Evolutionary conservation across 2,329 filamentous ascomycete species (phyloP), one percentile per base, ranked within the genome.

Genomic region (Teratosphaeria viscida): DNA sequence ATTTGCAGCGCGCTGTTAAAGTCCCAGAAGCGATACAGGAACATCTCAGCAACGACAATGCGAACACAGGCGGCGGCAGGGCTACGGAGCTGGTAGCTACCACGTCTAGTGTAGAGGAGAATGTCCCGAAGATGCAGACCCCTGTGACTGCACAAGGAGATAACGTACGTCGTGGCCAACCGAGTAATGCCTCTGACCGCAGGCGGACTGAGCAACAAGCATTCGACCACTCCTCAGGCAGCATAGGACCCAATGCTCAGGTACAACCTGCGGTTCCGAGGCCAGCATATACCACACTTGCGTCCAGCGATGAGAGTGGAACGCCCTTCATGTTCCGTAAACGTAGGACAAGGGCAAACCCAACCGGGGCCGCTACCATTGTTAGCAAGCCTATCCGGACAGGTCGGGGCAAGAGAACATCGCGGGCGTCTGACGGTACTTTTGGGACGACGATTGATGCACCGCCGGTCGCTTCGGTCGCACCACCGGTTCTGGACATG

Each of bases 301-400:
- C 43, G n/a, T 49, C 43, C 10, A 49, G 43, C 43, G 19, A 54
- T 19, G 34, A 54, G 10, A 37, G 27, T 54, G 53, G 34, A 3
- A 68, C 68, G 34, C 69, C 69, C 5, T 69, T 70, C 43, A 52
- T 67, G 56, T 70, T 66, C 56, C 65, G 67, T 37, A 70, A 68
- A 58, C 63, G 65, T 14, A 52, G 57, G 3, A 52, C 29, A 32
- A 35, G 35, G 47, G 26, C 35, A 7, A 55, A 60, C 34, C 26
- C 29, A 5, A 12, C 54, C 27, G 54, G 27, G 3, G n/a, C 47
- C 55, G n/a, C 12, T 34, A 2, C n/a, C 7, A 10, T 52, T 55
- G 14, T n/a, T 43, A 37, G 27, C 32, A n/a, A 34, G 23, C 19
- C 54, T 37, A 12, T n/a, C 5, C 12, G 11, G 19, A 52, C 5